phyloP scores from a whole-genome alignment of 176 grass and related monocot genomes.

The Melocanna baccifera region DNA sequence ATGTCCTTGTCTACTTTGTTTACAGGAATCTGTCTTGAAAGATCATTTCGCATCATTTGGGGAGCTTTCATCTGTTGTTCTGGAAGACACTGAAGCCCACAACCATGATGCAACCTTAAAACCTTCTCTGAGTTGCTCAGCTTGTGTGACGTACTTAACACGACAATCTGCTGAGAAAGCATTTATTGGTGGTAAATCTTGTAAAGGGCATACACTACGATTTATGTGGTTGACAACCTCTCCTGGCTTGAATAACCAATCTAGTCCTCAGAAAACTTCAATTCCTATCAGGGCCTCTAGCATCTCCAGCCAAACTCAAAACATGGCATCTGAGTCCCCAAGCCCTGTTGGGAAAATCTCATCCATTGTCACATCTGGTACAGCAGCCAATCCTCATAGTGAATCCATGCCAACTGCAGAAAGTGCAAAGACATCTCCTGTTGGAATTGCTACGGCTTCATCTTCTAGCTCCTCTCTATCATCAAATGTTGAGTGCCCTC shows the following conservation, averaged over 20 bases:
- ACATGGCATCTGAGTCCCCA: slow-evolving; percentile 42
- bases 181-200: slow-evolving; percentile 72
- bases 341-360: slow-evolving; percentile 29
- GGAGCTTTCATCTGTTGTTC: slow-evolving; percentile 68
- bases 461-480: slow-evolving; percentile 28
- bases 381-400: neutral
- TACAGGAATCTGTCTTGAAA: slow-evolving; percentile 74
- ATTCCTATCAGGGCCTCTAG: slow-evolving; percentile 11
- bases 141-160: slow-evolving; percentile 70
- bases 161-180: slow-evolving; percentile 81
- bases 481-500: slow-evolving; percentile 35
- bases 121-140: slow-evolving; percentile 56
- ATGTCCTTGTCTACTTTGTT: slow-evolving; percentile 31
- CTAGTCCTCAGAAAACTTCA: slow-evolving; percentile 36
- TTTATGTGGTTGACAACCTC: slow-evolving; percentile 78
- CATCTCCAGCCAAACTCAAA: slow-evolving; percentile 24
- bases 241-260: slow-evolving; percentile 45
- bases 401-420: slow-evolving; percentile 20
- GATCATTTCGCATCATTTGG: slow-evolving; percentile 93
- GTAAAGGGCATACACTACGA: slow-evolving; percentile 63
- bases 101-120: slow-evolving; percentile 55
- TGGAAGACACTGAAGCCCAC: slow-evolving; percentile 62
- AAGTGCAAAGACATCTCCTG: slow-evolving; percentile 22
- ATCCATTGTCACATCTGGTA: slow-evolving; percentile 17
- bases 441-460: slow-evolving; percentile 20